Percentiles rank a stretch among this genome's conserved stretches.
Evolutionary conservation across 768 basidiomycete species (phyloP).

Genomic region (Clavulina sp.): DNA sequence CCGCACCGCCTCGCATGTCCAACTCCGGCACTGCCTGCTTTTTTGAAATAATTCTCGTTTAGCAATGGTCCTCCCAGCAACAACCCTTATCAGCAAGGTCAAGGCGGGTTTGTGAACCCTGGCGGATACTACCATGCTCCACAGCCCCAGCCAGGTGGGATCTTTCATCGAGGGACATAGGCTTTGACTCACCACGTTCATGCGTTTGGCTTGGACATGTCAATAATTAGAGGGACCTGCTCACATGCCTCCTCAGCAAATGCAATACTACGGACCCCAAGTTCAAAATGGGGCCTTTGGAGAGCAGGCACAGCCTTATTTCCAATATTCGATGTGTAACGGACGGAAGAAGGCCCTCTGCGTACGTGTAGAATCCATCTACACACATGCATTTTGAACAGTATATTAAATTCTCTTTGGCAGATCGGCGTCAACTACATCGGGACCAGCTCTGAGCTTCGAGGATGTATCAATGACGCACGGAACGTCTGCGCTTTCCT

Average conservation of each 20-base stretch:
- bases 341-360: conserved; percentile 79
- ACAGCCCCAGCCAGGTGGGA: too few species aligned
- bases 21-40: too few species aligned
- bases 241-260: conserved; percentile 39
- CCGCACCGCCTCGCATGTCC: too few species aligned
- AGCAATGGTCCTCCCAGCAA: too few species aligned
- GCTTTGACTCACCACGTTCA: too few species aligned
- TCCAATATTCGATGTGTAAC: conserved; percentile 79
- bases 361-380: conserved; percentile 27
- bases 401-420: not conserved
- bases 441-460: conserved; percentile 45
- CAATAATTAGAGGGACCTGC: too few species aligned
- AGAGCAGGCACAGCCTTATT: conserved; percentile 41
- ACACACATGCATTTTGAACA: not conserved
- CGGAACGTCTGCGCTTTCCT: conserved; percentile 66
- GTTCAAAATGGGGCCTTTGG: conserved; percentile 11
- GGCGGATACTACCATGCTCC: too few species aligned
- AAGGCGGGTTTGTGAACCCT: too few species aligned
- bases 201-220: too few species aligned
- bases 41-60: too few species aligned
- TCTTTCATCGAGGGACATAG: too few species aligned
- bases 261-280: conserved; percentile 22
- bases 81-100: too few species aligned
- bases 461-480: conserved; percentile 88
- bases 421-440: conserved; percentile 85